phyloP scores from a whole-genome alignment of 495 filamentous ascomycete species.

The Rhypophila decipiens region DNA sequence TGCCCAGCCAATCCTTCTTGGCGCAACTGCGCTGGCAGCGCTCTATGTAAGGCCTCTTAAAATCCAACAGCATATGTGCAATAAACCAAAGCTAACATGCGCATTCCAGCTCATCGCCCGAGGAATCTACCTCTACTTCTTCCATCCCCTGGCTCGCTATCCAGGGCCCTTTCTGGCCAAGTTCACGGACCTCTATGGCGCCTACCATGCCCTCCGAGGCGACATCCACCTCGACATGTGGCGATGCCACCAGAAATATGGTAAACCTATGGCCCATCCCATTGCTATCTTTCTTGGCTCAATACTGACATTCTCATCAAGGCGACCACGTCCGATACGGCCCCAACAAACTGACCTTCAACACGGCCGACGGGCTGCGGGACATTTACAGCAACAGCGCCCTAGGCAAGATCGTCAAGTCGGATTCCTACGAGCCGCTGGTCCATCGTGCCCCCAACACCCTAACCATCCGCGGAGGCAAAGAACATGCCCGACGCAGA shows the following conservation, averaged over 20 bases:
- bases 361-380: not conserved
- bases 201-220: not conserved
- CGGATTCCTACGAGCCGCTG: not conserved
- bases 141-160: constrained; percentile 45
- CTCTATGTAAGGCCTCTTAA: too few species aligned
- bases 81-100: too few species aligned
- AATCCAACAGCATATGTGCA: too few species aligned
- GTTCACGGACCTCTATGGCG: not conserved
- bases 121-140: too few species aligned
- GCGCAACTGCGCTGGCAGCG: too few species aligned
- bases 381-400: not conserved
- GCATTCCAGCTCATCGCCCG: too few species aligned
- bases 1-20: too few species aligned
- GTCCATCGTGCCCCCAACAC: not conserved
- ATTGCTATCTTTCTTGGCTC: not conserved
- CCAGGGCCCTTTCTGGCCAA: constrained; percentile 37
- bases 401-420: not conserved
- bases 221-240: not conserved
- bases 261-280: not conserved
- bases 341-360: not conserved
- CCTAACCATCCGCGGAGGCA: not conserved
- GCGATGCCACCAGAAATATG: constrained; percentile 1
- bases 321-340: not conserved
- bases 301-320: not conserved
- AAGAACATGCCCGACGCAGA: not conserved